Evolutionary conservation across 129 eudicot genomes (phyloP).

Genomic region (Tagetes patula): DNA sequence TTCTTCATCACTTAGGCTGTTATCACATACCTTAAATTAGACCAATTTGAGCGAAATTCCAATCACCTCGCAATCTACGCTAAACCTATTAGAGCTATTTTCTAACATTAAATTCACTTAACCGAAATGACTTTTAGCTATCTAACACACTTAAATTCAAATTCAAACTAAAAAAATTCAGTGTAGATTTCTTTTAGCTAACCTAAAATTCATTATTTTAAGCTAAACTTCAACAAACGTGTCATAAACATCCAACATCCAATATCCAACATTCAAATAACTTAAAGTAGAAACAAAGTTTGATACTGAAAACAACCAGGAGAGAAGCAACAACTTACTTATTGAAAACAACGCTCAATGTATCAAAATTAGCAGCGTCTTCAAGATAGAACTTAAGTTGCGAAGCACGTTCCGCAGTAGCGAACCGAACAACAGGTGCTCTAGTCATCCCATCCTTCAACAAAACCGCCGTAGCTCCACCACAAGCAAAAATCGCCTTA

Average conservation of each 20-base stretch:
- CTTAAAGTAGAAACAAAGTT: background rate
- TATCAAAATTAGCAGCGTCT: slow-evolving; percentile 48
- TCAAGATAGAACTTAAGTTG: slow-evolving; percentile 52
- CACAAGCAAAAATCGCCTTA: slow-evolving; percentile 46
- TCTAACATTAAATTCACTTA: background rate
- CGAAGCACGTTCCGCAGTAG: slow-evolving; percentile 51
- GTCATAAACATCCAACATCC: background rate
- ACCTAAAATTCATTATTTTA: background rate
- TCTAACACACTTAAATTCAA: background rate
- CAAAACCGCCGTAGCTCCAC: slow-evolving; percentile 49
- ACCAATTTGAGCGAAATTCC: background rate
- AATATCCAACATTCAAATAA: background rate
- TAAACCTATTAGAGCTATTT: background rate
- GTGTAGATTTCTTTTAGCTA: background rate
- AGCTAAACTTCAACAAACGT: background rate
- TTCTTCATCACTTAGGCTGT: background rate
- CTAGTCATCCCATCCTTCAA: slow-evolving; percentile 58
- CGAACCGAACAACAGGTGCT: slow-evolving; percentile 57
- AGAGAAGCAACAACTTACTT: slow-evolving; percentile 27
- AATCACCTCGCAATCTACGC: background rate
- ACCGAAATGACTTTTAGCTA: slow-evolving; percentile 8
- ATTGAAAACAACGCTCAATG: slow-evolving; percentile 46
- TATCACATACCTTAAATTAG: background rate
- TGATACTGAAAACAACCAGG: background rate
- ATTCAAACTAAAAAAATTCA: slow-evolving; percentile 2